phyloP scores from a whole-genome alignment of 2,329 filamentous ascomycete species.

The Cladophialophora chaetospira region DNA sequence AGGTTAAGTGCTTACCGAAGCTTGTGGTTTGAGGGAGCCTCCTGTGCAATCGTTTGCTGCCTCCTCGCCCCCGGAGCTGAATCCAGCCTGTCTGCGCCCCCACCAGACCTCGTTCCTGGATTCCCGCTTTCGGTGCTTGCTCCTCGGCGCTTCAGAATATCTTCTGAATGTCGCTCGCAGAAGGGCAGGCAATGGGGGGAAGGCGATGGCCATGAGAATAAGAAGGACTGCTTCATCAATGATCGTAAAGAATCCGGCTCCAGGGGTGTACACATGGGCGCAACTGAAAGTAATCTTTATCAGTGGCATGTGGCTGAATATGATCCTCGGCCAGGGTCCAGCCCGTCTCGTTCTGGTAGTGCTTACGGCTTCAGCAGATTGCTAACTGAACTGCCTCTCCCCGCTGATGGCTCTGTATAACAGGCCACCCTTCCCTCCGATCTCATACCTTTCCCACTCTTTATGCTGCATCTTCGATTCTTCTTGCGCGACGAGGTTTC shows the following conservation, averaged over 20 bases:
- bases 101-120: neutral
- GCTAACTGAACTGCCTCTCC: constrained; percentile 10
- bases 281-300: neutral
- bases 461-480: neutral
- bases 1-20: constrained; percentile 23
- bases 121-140: neutral
- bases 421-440: neutral
- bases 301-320: constrained; percentile 13
- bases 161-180: neutral
- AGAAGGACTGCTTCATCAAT: no score
- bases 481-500: constrained; percentile 2
- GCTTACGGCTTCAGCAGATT: constrained; percentile 23
- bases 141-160: neutral
- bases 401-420: constrained; percentile 12
- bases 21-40: constrained; percentile 10
- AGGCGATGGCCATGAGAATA: no score
- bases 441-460: neutral
- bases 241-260: no score
- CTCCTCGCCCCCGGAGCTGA: constrained; percentile 5
- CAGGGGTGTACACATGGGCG: no score
- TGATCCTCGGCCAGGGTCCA: neutral
- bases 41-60: constrained; percentile 1
- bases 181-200: no score
- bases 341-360: constrained; percentile 15
- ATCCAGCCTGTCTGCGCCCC: constrained; percentile 2